Base-by-base conservation (phyloP, 2,329 filamentous ascomycete species). In the Trichophyton simii region DNA sequence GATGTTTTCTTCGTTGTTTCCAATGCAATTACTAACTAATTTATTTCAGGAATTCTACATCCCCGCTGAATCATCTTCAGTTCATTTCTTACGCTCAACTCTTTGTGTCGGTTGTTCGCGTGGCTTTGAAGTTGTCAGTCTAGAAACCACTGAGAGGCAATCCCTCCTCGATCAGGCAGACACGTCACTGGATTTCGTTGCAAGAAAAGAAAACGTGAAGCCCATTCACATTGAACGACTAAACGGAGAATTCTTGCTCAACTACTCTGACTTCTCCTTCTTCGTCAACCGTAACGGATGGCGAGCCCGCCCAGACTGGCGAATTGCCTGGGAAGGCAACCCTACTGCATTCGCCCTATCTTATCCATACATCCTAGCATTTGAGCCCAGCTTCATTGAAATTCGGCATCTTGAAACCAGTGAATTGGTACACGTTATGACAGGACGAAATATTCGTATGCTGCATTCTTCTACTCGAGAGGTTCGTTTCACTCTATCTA, bases 251-350 rank as follows among this genome's bases (percentile, higher is more conserved):
- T 99, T 99, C 80, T 76, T 99, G 67, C 85, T 99, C 65, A 97
- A 96, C 75, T 99, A 99, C 77, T 94, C 90, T 3, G 94, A 99
- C 73, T 99, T 96, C 76, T 96, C 90, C 11, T 99, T 99, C 83
- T 99, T 97, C 70, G 94, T 99, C 72, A 97, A 99, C 76, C 85
- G 94, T 69, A 97, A 99, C 73, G 94, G 94, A 42, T 99, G 94
- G 94, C 86, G 94, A 65, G 92, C 92, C 60, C 83, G 91, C 69
- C 91, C 91, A 3, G 94, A 99, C 74, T 99, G 94, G 94, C 87
- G 88, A 69, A 96, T 99, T 71, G 88, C 92, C 65, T 99, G 94
- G 94, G 94, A 99, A 77, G 94, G 94, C 61, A 89, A 85, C 52
- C 94, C 94, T 46, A 87, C 90, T 69, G 87, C 86, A 62, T 99